Conservation (phyloP, 192 early-diverging fungal genomes). For the Gaertneriomyces sp. region DNA sequence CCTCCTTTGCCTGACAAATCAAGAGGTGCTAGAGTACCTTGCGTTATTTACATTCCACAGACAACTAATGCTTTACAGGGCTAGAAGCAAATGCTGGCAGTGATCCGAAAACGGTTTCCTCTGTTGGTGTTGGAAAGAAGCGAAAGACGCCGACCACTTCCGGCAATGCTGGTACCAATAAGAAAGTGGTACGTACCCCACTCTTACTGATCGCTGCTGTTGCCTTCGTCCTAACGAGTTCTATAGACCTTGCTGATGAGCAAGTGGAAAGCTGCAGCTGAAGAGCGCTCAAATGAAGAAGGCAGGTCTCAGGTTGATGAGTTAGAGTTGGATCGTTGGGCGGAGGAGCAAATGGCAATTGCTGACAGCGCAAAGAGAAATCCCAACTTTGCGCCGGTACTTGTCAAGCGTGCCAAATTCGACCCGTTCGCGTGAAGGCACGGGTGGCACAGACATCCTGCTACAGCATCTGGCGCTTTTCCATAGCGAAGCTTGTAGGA, state of each 20-base stretch:
- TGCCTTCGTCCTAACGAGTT: neutral
- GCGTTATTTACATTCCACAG: too few relatives aligned
- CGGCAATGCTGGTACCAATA: neutral
- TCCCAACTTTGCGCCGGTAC: slow-evolving; percentile 4
- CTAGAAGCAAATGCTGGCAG: too few relatives aligned
- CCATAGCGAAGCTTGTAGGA: too few relatives aligned
- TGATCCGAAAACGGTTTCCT: too few relatives aligned
- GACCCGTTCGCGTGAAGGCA: too few relatives aligned
- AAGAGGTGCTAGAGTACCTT: too few relatives aligned
- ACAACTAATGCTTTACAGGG: too few relatives aligned
- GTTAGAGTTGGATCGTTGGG: neutral
- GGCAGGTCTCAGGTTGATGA: neutral
- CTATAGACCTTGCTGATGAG: neutral
- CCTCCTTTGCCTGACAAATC: neutral
- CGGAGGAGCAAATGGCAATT: neutral
- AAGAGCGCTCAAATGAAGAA: neutral
- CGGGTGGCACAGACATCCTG: too few relatives aligned
- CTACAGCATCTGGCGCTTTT: too few relatives aligned
- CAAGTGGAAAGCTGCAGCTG: neutral
- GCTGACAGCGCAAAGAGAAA: neutral
- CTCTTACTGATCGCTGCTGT: neutral
- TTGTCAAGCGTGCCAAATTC: too few relatives aligned
- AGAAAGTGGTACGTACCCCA: neutral
- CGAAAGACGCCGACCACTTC: neutral
- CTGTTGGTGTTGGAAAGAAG: neutral